phyloP scores from a whole-genome alignment of 176 grass and related monocot genomes.

The Eragrostis curvula region DNA sequence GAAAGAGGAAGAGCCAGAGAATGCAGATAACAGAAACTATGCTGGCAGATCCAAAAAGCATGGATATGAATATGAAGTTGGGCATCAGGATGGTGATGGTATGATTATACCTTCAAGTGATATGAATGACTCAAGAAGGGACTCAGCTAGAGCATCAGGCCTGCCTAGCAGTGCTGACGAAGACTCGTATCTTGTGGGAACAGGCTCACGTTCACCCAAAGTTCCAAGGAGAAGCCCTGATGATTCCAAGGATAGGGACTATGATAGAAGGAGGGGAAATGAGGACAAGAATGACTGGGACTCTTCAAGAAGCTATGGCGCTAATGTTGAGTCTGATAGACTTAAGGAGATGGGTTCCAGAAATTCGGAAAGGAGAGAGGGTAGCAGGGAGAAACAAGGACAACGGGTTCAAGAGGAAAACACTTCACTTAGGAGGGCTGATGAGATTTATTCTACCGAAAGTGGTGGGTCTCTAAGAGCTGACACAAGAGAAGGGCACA shows the following conservation, averaged over 20 bases:
- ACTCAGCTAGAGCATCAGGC: constrained; percentile 30
- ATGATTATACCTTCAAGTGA: constrained; percentile 40
- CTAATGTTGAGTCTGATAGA: constrained; percentile 37
- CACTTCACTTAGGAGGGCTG: constrained; percentile 43
- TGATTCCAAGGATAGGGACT: constrained; percentile 50
- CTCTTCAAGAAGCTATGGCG: constrained; percentile 47
- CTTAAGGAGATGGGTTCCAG: constrained; percentile 37
- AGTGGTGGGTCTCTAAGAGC: constrained; percentile 34
- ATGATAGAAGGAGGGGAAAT: constrained; percentile 43
- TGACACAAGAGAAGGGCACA: constrained; percentile 48
- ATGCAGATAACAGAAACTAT: constrained; percentile 43
- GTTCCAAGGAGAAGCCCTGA: constrained; percentile 61
- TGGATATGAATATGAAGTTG: constrained; percentile 44
- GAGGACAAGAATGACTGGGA: constrained; percentile 57
- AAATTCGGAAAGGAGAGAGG: constrained; percentile 52
- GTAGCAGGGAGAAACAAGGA: constrained; percentile 53
- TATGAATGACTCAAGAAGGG: constrained; percentile 43
- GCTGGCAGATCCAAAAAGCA: constrained; percentile 58
- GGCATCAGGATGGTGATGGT: constrained; percentile 42
- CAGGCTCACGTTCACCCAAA: constrained; percentile 57
- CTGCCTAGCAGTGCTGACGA: constrained; percentile 24
- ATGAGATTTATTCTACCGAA: constrained; percentile 51
- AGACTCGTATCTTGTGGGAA: constrained; percentile 41
- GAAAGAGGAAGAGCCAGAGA: constrained; percentile 47
- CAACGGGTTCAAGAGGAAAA: constrained; percentile 41